Evolutionary conservation across 441 rosid species (phyloP), one percentile per base, ranked within the genome.

Genomic region (Populus hybrid): DNA sequence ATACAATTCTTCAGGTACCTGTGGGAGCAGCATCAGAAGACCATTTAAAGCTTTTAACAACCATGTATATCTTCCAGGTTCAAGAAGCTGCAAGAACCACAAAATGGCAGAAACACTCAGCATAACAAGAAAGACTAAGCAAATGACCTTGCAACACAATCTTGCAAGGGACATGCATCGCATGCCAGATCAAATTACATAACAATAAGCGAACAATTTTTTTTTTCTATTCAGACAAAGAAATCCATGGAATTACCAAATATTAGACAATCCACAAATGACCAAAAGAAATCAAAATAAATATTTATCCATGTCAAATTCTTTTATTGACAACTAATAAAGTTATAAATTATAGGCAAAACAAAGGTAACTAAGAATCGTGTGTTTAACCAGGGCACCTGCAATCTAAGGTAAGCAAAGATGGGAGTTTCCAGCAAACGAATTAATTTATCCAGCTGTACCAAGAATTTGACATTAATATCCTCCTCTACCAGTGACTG

Each of bases 401-500:
- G 99, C 93, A 97, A 87, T 84, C 99, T 92, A 79, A 97, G 99
- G 87, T 93, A 97, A 79, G 99, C 95, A 71, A 97, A 97, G 81
- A 90, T 92, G 74, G 99, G 99, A 79, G 99, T 97, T 85, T 97
- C 99, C 26, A 97, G 90, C 89, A 97, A 91, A 71, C 93, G 92
- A 81, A 95, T 92, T 89, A 95, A 82, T 87, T 97, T 95, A 89
- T 97, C 99, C 83, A 97, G 93, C 90, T 95, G 99, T 72, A 97
- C 98, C 80, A 97, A 92, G 87, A 97, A 97, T 82, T 95, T 97
- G 88, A 91, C 93, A 36, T 91, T 94, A 35, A 97, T 88, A 82
- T 97, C 99, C 87, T 95, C 99, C 90, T 95, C 99, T 65, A 89
- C 91, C 86, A 97, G 87, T 38, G 99, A 95, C 81, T 92, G 98